Base-by-base conservation (phyloP, 192 early-diverging fungal species). In the Cladochytrium replicatum region DNA sequence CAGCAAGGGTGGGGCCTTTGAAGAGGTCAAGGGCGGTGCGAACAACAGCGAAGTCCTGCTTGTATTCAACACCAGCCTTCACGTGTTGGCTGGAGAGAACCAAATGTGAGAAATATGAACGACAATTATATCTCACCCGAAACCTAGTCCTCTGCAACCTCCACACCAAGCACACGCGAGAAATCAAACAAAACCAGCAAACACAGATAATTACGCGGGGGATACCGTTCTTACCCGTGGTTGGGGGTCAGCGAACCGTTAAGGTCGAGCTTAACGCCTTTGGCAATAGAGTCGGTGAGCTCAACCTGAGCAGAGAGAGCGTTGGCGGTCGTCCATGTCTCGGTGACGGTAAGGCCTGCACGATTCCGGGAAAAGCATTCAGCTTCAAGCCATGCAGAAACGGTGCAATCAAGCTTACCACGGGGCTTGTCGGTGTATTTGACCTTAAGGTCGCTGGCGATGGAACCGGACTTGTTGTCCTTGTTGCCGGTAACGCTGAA, bases 321-420 rank as follows among this genome's bases (percentile, higher is more conserved):
- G 77, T 97, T 97, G 67, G 69, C 72, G 47, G 93, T 91, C 68
- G 85, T 92, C 96, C 96, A 99, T 43, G 87, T 77, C 74, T 95
- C 91, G 58, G 94, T 97, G 69, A 97, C 83, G 53, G 89, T 85
- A 21, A 97, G 72, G 34, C 74, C 74, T 57, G 27, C 6, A 46
- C 24, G 11, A 41, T 48, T 8, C 46, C 13, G 30, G 11, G 11
- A 34, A 17, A 13, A 44, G 30, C 47, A 9, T 8, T 49, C 23
- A 13, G n/a, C n/a, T 45, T 11, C 43, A 19, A 3, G 30, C 6
- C 47, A 49, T 3, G 21, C 13, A 49, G 34, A 49, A 19, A 4
- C 30, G 31, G 30, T 15, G 46, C 42, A 23, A 29, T 48, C 2
- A 32, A 8, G 6, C 60, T 9, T 49, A 58, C 95, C 95, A 55